Base-by-base conservation (phyloP, 176 grass and related monocot species). In the Oryza glaberrima region DNA sequence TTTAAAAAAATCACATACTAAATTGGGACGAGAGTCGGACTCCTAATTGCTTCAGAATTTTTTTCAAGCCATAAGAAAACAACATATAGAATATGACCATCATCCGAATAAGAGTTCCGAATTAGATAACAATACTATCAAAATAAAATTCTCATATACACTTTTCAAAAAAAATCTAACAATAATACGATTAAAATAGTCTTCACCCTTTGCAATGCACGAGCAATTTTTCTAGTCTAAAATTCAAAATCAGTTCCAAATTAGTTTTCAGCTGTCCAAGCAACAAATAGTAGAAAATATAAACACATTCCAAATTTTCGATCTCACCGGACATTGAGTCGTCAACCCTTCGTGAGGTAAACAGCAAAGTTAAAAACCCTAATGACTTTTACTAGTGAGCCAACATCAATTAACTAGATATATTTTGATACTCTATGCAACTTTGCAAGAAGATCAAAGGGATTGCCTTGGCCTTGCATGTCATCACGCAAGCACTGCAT, bases 351-450 rank as follows among this genome's bases (percentile, higher is more conserved):
- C 54, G 7, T 61, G 20, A 61, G 56, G 7, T 22, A 61, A 61
- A 61, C 20, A 41, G 6, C 7, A n/a, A 68, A 76, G 23, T 75
- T 10, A 41, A 56, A 69, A 77, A 47, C 73, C 73, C 73, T 69
- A 77, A 69, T 9, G 58, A 22, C 32, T 32, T 32, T 46, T 19
- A 5, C 16, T 58, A 69, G 6, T 63, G 11, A 58, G 26, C 36
- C 7, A 56, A 13, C 35, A 32, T 10, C 4, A 77, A 61, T 22
- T 20, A n/a, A 35, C 1, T 32, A 34, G 15, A 20, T 34, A 20
- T 34, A 61, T 61, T 20, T 17, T 58, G 56, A 61, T 9, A n/a
- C 56, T n/a, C 56, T 22, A 8, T 38, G 56, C 17, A 61, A 61
- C 20, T 61, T 3, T n/a, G 56, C 19, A 61, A 61, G 7, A 61